A percentile compares a stretch with the other conserved stretches of the same genome.
Evolutionary conservation across 176 grass and related monocot genomes (phyloP).

Genomic region (Oryza meridionalis): DNA sequence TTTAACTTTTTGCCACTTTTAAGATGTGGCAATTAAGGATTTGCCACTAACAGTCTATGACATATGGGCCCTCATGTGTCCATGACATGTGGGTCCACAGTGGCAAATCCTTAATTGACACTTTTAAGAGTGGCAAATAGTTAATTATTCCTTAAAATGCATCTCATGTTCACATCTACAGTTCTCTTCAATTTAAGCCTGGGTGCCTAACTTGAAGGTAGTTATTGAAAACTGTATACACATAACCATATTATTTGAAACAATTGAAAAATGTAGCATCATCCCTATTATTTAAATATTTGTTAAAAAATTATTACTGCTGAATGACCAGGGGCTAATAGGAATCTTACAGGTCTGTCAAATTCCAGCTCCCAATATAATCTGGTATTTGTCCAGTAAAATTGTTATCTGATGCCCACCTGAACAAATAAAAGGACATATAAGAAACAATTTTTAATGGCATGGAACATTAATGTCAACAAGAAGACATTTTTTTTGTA

Average conservation of each 20-base stretch:
- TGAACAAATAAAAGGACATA: slow-evolving; percentile 25
- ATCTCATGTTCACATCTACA: background rate
- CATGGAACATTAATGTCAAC: background rate
- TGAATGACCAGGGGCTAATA: background rate
- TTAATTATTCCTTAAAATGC: background rate
- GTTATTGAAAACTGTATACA: background rate
- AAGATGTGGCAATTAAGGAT: too few relatives aligned
- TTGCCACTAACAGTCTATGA: too few relatives aligned
- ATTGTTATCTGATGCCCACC: slow-evolving; percentile 69
- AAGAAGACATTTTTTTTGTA: background rate
- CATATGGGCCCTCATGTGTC: too few relatives aligned
- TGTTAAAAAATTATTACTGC: background rate
- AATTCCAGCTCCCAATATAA: slow-evolving; percentile 64
- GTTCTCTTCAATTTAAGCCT: background rate
- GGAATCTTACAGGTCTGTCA: slow-evolving; percentile 57
- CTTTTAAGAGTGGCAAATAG: too few relatives aligned
- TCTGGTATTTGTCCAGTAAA: slow-evolving; percentile 81
- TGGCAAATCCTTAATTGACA: too few relatives aligned
- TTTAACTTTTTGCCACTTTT: too few relatives aligned
- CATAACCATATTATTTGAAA: background rate
- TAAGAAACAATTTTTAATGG: slow-evolving; percentile 21
- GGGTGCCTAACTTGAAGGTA: background rate
- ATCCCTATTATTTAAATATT: background rate
- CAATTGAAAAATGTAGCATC: background rate
- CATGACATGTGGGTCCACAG: too few relatives aligned